Evolutionary conservation across 2,329 filamentous ascomycete species (phyloP), one percentile per base, ranked within the genome.

Genomic region (Aspergillus sp.): DNA sequence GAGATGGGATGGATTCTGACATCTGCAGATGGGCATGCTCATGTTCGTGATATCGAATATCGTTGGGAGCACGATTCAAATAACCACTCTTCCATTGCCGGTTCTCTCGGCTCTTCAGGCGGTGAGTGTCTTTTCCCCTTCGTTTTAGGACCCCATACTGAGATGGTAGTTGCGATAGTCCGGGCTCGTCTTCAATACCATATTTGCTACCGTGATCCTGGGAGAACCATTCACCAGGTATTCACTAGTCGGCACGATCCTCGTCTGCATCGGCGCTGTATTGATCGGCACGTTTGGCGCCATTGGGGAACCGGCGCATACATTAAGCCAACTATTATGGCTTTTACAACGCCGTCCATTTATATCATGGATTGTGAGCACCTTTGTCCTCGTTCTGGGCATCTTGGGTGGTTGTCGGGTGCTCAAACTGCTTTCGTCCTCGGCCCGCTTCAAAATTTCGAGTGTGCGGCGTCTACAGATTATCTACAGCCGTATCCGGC

Each of bases 31-130:
- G 52, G 93, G 93, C 48, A 97, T 98, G 90, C 81, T 83, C 63
- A 93, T 98, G 82, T 98, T 98, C 70, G 82, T 98, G 55, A 76
- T 94, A 56, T 88, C 93, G 52, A 98, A 98, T 66, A 78, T 98
- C 47, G 77, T 97, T 46, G 93, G 93, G 49, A 96, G 90, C 71
- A 91, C 88, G 34, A 93, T 98, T 49, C 93, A 98, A 70, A 97
- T 98, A 64, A 96, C 93, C 29, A 96, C 91, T 1, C 76, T 98
- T 40, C 93, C 93, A 10, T 76, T 98, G 26, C 93, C 93, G 19
- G 89, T 98, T 4, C 79, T 98, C 32, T 97, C 91, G 47, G 96
- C 93, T 1, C 75, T 98, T 34, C 93, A 98, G 72, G 91, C 91
- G 12, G 75, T 78, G 67, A 57, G 72, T 64, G 33, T 43, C 35